Evolutionary conservation across 163 green algal species (phyloP), one percentile per base, ranked within the genome.

Genomic region (Scenedesmus sp.): DNA sequence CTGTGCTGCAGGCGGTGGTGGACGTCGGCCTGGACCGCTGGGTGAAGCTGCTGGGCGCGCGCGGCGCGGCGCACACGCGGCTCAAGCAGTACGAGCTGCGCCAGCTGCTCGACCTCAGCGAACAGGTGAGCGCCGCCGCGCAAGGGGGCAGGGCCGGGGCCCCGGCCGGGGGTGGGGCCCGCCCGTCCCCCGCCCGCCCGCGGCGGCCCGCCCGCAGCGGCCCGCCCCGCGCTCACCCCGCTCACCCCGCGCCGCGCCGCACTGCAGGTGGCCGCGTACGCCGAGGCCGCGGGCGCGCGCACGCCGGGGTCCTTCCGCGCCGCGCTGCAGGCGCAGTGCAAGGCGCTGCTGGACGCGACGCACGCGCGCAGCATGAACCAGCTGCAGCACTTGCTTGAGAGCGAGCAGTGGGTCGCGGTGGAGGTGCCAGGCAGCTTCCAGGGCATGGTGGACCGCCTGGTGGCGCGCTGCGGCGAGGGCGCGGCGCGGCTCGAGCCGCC

Each of bases 361-460:
- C 92, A 96, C 60, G 34, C 69, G 2, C 64, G 82, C 47, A 82
- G 51, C 57, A 60, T 92, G 15, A 84, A 71, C 45, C 84, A 90
- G 80, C 79, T 91, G 77, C 80, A 87, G 56, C 80, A 88, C 53
- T 60, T 91, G 64, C 56, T 91, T 36, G 91, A 96, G 51, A 83
- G 83, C 53, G 92, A 96, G 82, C 81, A 92, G 45, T 96, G 92
- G 92, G 74, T 84, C 26, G 48, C 73, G 0, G 86, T 84, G 9
- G 75, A 91, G 54, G 91, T 93, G 62, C 84, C 86, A 0, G 48
- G 57, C 2, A 66, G 81, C 44, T 90, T 91, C 72, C 90, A 94
- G 67, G 53, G 54, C 13, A 86, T 94, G 1, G 80, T 91, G 0
- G 80, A 91, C 29, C 28, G 84, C 0, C 48, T 88, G 47, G 50